phyloP scores from a whole-genome alignment of 768 basidiomycete species.

The Calocybe indica region DNA sequence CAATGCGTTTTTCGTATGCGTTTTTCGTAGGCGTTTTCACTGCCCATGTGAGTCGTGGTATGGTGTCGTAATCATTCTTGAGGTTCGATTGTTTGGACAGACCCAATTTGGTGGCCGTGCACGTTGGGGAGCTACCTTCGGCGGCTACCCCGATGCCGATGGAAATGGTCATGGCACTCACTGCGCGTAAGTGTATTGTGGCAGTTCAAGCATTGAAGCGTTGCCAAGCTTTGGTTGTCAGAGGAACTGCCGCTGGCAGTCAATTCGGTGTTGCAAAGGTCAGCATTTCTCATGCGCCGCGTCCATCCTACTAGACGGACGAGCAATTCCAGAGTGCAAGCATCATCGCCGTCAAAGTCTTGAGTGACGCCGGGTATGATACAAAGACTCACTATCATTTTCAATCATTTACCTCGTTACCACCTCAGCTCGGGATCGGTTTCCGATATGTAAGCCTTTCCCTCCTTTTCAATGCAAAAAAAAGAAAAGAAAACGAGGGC shows the following conservation, averaged over 20 bases:
- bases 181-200: constrained; percentile 19
- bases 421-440: constrained; percentile 6
- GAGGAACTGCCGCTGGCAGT: constrained; percentile 28
- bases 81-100: constrained; percentile 11
- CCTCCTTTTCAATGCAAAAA: no score
- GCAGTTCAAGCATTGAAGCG: not conserved
- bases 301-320: no score
- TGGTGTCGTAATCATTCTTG: not conserved
- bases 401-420: not conserved
- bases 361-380: constrained; percentile 25
- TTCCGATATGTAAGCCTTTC: constrained; percentile 18
- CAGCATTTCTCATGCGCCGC: no score
- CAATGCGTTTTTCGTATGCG: constrained; percentile 8
- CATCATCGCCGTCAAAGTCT: constrained; percentile 37
- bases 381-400: not conserved
- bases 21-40: constrained; percentile 15
- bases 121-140: constrained; percentile 32
- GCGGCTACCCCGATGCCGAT: constrained; percentile 22
- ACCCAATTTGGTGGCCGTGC: constrained; percentile 36
- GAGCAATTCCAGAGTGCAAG: constrained; percentile 1
- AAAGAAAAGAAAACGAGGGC: no score
- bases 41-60: constrained; percentile 14
- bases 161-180: constrained; percentile 41
- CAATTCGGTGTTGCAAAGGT: constrained; percentile 28
- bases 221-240: constrained; percentile 1